Base-by-base conservation (phyloP, 2,329 filamentous ascomycete species). In the Epicoccum nigrum region DNA sequence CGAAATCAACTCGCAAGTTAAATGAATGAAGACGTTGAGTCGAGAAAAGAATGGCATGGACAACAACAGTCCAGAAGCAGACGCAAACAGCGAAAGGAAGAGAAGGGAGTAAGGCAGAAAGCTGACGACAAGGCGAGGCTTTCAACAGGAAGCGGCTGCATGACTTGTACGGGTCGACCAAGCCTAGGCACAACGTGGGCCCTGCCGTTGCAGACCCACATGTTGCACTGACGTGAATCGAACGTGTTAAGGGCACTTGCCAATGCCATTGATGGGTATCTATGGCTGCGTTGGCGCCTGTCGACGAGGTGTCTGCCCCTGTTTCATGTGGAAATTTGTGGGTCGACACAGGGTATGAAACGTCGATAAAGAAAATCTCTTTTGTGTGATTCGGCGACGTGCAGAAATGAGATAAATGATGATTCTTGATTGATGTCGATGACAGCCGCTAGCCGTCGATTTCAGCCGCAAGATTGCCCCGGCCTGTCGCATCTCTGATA, bases 361-460 rank as follows among this genome's bases (percentile, higher is more conserved):
- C 49, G 6, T 21, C 21, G 49, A 47, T 44, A 47, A 47, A 52
- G 49, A 13, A 52, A 52, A 44, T 52, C 28, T 47, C 43, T 47
- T 38, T 47, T 33, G 4, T 47, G 33, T 52, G 43, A 52, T 52
- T 52, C 49, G 49, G 49, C 49, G 38, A 44, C 13, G 16, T 47
- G 43, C 43, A 44, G 33, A 44, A 47, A 44, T 52, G 38, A 43
- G 17, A 9, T 23, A 13, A 33, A 30, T 39, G 16, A 52, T 52
- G 49, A 42, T 25, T 34, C 15, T 30, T 23, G 20, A 20, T 41
- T 32, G 17, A 19, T 19, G 43, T 42, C 43, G 35, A 32, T 41
- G 21, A 17, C 47, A 31, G 30, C 38, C 37, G 32, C 21, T 5
- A 11, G 17, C 21, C n/a, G 43, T 42, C 43, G 35, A 32, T 41